These are phyloP conservation scores for Begonia peltatifolia DNA, from an alignment of 306 rosid species.

Conservation along the genomic window DNA sequence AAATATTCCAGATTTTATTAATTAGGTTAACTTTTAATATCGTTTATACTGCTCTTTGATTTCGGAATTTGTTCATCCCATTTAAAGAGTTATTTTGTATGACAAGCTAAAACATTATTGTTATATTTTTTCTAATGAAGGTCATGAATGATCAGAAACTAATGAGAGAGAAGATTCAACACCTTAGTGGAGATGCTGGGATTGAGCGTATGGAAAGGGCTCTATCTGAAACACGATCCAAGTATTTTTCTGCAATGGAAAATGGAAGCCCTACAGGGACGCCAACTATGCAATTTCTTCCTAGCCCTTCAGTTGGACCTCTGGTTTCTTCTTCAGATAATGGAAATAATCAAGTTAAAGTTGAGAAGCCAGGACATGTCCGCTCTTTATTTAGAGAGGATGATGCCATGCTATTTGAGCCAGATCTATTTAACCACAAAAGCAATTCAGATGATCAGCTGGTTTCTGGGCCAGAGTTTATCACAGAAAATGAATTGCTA, in stretches of 20 bases:
- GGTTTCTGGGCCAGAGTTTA: conserved; percentile 27
- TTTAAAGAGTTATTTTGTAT: no score
- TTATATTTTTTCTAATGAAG: conserved; percentile 13
- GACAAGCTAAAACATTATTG: no score
- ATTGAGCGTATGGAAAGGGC: conserved; percentile 72
- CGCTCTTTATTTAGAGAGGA: conserved; percentile 71
- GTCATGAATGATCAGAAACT: conserved; percentile 66
- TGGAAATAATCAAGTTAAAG: conserved; percentile 18
- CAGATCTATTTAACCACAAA: conserved; percentile 5
- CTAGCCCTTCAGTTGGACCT: conserved; percentile 24
- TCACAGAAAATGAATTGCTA: conserved; percentile 55
- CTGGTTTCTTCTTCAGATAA: conserved; percentile 25
- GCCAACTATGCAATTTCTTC: conserved; percentile 13
- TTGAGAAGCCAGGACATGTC: conserved; percentile 28
- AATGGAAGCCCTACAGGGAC: conserved; percentile 32
- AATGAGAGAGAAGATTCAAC: conserved; percentile 68
- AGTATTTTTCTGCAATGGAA: conserved; percentile 40
- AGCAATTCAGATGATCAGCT: conserved; percentile 23
- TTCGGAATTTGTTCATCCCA: no score
- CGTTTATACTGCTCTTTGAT: no score
- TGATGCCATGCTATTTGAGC: conserved; percentile 6
- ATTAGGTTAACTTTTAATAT: no score
- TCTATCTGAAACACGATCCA: conserved; percentile 71
- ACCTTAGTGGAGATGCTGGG: conserved; percentile 86
- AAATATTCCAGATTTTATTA: no score